Conservation (phyloP, 768 basidiomycete genomes). For the Rhizopogon roseolus region DNA sequence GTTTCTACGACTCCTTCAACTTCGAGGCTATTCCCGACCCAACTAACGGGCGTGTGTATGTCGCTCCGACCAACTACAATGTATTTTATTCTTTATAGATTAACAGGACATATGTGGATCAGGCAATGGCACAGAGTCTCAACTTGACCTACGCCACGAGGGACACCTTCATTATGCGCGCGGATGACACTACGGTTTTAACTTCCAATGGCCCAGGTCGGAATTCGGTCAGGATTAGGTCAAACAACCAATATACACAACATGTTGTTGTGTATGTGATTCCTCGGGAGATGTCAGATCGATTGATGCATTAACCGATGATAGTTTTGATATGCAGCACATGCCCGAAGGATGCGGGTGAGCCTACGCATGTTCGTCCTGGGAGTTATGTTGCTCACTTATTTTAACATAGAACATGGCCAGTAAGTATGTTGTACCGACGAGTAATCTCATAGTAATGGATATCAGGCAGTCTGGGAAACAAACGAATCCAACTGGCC, state of each 20-base stretch:
- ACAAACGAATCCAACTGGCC: conserved; percentile 20
- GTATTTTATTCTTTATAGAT: background rate
- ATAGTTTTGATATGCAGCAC: conserved; percentile 29
- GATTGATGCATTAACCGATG: background rate
- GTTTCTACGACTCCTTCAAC: conserved; percentile 26
- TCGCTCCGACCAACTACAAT: background rate
- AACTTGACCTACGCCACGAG: conserved; percentile 23
- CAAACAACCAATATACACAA: conserved; percentile 24
- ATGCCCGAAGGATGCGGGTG: conserved; percentile 34
- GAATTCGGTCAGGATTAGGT: conserved; percentile 31
- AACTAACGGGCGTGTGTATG: conserved; percentile 33
- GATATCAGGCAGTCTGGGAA: conserved; percentile 24
- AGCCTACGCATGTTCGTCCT: conserved; percentile 3
- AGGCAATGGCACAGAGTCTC: conserved; percentile 19
- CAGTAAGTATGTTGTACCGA: conserved; percentile 15
- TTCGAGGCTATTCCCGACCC: conserved; percentile 32
- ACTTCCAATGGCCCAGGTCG: conserved; percentile 24
- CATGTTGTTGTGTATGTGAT: conserved; percentile 29
- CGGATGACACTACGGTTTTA: conserved; percentile 30
- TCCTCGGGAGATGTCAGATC: background rate
- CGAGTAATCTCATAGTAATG: background rate
- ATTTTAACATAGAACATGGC: conserved; percentile 28
- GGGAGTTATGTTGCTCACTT: background rate
- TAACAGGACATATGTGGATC: conserved; percentile 29
- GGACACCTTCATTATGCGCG: conserved; percentile 30